A percentile compares a stretch with the other conserved stretches of the same genome.
Conservation (phyloP, 148 eudicot species). For the Amaranthus hypochondriacus region DNA sequence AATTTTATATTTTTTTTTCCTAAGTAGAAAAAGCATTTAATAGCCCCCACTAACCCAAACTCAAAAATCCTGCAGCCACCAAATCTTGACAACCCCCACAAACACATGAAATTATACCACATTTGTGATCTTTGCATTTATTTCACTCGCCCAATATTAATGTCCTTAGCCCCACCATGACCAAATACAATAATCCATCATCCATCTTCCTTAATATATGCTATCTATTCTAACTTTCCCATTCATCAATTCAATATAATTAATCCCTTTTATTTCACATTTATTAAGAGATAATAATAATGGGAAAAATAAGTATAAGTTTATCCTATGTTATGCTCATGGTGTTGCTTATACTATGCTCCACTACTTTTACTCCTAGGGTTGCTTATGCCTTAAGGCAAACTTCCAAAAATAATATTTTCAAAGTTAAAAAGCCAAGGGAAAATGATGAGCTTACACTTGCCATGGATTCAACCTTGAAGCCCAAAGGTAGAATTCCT, state of each 20-base stretch:
- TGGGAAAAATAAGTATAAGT: conserved; percentile 14
- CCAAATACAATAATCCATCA: not conserved
- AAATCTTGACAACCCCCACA: conserved; percentile 32
- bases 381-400: conserved; percentile 21
- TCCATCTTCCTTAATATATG: not conserved
- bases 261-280: not conserved
- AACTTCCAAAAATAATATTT: conserved; percentile 4
- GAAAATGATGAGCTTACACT: not conserved
- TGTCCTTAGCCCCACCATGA: conserved; percentile 16
- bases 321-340: conserved; percentile 4
- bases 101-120: conserved; percentile 10
- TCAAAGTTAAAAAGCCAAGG: conserved; percentile 16
- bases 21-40: conserved; percentile 14
- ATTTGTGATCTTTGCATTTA: conserved; percentile 23
- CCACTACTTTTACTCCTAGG: conserved; percentile 6
- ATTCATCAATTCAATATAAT: not conserved
- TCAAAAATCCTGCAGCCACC: conserved; percentile 20
- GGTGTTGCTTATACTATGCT: conserved; percentile 9
- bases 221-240: not conserved
- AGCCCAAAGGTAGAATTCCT: conserved; percentile 8
- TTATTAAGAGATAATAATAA: not conserved
- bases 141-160: conserved; percentile 14
- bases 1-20: no score
- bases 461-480: conserved; percentile 4
- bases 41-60: conserved; percentile 13